A percentile compares a stretch with the other conserved stretches of the same genome.
These are phyloP conservation scores for Spathaspora girioi DNA, from an alignment of 805 yeast genomes.

Conservation along the genomic window DNA sequence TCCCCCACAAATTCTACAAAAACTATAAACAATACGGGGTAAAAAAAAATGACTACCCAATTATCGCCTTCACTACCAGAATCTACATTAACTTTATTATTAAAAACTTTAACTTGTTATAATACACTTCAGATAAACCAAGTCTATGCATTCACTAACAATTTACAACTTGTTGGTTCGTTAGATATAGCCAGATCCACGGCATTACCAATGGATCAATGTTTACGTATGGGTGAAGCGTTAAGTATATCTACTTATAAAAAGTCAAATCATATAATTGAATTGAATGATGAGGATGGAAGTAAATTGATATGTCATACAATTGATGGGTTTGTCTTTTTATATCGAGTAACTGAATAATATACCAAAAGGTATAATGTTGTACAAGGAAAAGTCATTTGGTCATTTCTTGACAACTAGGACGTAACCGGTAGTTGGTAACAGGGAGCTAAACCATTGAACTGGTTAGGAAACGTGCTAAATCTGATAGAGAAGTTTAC, in stretches of 20 bases:
- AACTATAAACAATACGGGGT: too few relatives aligned
- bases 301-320: background rate
- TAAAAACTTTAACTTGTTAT: background rate
- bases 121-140: background rate
- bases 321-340: background rate
- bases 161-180: background rate
- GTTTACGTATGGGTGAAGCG: background rate
- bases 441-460: too few relatives aligned
- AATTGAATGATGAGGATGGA: background rate
- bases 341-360: background rate
- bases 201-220: background rate
- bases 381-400: too few relatives aligned
- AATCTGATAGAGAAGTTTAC: too few relatives aligned
- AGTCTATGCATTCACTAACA: background rate
- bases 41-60: background rate
- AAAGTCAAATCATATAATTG: background rate
- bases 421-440: too few relatives aligned
- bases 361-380: too few relatives aligned
- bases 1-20: background rate
- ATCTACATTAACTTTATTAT: background rate
- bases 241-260: background rate
- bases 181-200: background rate
- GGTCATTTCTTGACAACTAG: background rate
- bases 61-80: background rate
- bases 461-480: too few relatives aligned